Base-by-base conservation (phyloP, 108 stramenopile genomes). In the Parmales sp. region DNA sequence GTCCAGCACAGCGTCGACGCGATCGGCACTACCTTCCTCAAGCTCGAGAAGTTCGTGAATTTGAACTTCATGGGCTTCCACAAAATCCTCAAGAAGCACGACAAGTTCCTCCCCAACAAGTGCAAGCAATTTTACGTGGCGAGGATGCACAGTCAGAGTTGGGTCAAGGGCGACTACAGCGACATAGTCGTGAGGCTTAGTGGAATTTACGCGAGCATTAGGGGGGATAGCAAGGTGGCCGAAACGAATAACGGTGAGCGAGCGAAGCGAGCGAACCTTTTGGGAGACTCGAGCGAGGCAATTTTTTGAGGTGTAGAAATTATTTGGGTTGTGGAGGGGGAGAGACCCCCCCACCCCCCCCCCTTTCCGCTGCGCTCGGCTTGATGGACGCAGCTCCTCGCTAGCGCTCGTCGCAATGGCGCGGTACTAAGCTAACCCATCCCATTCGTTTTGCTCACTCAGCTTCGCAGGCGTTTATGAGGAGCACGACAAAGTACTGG, bases 81-180 rank as follows among this genome's bases (percentile, higher is more conserved):
- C 82, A 95, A 98, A 77, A 94, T 98, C 44, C 72, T 98, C 67
- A 98, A 98, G 68, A 98, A 98, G 77, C 97, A 98, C 73, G 97
- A 98, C 80, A 92, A 94, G 76, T 73, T 88, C 51, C 66, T 91
- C 16, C 89, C 93, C 18, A 83, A 84, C 45, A 90, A 92, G 1
- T 93, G 92, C 78, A 90, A 91, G 74, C 70, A 78, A 19, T 95
- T 95, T 71, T 95, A 95, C 73, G 78, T 94, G 38, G 81, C 80
- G 28, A 72, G 95, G n/a, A 89, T 98, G 86, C 95, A 95, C 76
- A 83, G 82, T n/a, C 93, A 95, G 73, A 90, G 90, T 11, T 98
- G 97, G 97, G 93, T 95, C 0, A 68, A 90, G 8, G 93, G 93
- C 37, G 95, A 98, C 73, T 95, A 95, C 70, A 82, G 80, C 36